Evolutionary conservation across 1,284 basidiomycete genomes (phyloP).

Genomic region (Ganoderma lingzhi): DNA sequence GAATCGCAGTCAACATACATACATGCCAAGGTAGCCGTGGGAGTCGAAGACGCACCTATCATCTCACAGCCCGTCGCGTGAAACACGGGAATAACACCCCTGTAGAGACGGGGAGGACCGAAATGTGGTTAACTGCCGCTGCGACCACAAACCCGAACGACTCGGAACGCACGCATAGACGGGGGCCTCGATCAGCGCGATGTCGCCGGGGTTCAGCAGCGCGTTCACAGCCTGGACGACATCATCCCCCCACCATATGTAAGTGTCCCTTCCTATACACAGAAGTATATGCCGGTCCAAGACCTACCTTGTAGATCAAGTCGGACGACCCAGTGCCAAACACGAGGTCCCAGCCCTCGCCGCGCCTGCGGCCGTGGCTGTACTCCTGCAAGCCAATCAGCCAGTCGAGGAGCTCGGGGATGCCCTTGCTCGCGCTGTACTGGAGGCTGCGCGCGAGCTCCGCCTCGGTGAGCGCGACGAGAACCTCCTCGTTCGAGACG

Average conservation of each 20-base stretch:
- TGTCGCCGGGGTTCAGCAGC: slow-evolving; percentile 83
- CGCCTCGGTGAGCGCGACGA: slow-evolving; percentile 58
- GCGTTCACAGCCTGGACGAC: slow-evolving; percentile 57
- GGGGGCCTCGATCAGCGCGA: slow-evolving; percentile 86
- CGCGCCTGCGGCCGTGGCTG: slow-evolving; percentile 64
- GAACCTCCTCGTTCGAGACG: slow-evolving; percentile 48
- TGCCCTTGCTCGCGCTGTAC: slow-evolving; percentile 80
- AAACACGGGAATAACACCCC: slow-evolving; percentile 74
- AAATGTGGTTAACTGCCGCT: slow-evolving; percentile 8
- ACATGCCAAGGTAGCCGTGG: neutral
- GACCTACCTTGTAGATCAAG: slow-evolving; percentile 81
- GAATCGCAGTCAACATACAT: neutral
- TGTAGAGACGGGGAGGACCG: slow-evolving; percentile 43
- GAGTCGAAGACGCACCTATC: slow-evolving; percentile 57
- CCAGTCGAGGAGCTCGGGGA: slow-evolving; percentile 73
- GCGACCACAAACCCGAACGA: neutral
- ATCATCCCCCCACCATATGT: too few species aligned
- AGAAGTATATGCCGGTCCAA: neutral
- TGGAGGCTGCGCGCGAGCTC: slow-evolving; percentile 74
- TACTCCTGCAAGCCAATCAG: slow-evolving; percentile 70
- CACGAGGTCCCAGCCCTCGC: slow-evolving; percentile 76
- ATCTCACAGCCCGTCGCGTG: slow-evolving; percentile 62
- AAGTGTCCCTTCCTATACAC: neutral
- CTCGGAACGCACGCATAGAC: slow-evolving; percentile 74
- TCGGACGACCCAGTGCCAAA: slow-evolving; percentile 90